A percentile compares a stretch with the other conserved stretches of the same genome.
Evolutionary conservation across 495 filamentous ascomycete species (phyloP).

Genomic region (Aspergillus ellipticus): DNA sequence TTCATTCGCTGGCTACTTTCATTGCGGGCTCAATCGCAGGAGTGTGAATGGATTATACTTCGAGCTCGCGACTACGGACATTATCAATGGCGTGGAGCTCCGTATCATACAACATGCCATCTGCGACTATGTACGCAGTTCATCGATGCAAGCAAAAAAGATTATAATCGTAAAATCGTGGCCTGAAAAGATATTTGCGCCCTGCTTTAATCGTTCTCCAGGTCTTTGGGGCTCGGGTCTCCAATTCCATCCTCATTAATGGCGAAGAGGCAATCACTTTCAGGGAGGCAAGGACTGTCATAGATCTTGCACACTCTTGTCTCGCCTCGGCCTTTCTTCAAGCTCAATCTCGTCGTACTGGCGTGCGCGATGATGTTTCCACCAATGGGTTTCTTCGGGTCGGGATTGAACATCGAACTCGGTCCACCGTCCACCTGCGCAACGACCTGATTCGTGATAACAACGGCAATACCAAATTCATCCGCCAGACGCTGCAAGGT

Average conservation of each 20-base stretch:
- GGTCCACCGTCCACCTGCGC: constrained; percentile 96
- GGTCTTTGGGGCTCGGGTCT: constrained; percentile 90
- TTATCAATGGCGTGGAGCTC: too few species aligned
- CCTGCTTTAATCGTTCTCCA: constrained; percentile 67
- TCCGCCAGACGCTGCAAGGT: constrained; percentile 91
- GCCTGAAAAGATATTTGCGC: background rate
- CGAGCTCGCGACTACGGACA: too few species aligned
- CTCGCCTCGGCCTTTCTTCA: constrained; percentile 94
- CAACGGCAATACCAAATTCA: constrained; percentile 96
- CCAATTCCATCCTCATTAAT: constrained; percentile 97
- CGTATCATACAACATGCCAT: too few species aligned
- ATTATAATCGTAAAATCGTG: constrained; percentile 22
- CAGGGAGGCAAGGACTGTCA: constrained; percentile 93
- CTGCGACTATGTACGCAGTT: background rate
- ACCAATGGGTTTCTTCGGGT: constrained; percentile 98
- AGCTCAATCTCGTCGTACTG: constrained; percentile 80
- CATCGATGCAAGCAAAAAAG: background rate
- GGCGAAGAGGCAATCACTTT: constrained; percentile 94
- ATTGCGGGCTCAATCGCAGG: background rate
- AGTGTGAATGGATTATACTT: too few species aligned
- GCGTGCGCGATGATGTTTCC: constrained; percentile 99
- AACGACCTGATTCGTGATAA: constrained; percentile 98
- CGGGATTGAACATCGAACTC: constrained; percentile 96
- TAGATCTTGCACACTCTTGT: constrained; percentile 98
- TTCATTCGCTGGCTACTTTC: background rate